Evolutionary conservation across 169 alveolate species (phyloP), one percentile per base, ranked within the genome.

Genomic region (Plasmodium blacklocki): DNA sequence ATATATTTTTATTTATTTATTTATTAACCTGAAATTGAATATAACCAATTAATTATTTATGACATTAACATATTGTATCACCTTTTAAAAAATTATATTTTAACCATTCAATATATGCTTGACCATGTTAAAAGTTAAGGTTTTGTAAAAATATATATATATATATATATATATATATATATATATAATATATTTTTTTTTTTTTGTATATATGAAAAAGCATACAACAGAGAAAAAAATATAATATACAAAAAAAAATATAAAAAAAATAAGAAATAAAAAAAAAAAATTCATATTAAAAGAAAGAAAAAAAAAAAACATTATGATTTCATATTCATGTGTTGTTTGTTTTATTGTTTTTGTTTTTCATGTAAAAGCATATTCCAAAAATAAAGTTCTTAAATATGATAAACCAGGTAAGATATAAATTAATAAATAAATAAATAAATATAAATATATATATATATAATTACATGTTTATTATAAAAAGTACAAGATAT

Each of bases 241-340:
- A 32, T 32, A 32, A 32, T 32, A 32, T 32, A 32, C 8, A 32
- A 32, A 32, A 32, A 32, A 32, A 32, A 18, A 74, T 8, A 21
- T 60, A 74, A 50, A 74, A 60, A 39, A 74, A 73, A 21, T 74
- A 62, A 23, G 43, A 60, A 18, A 62, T 74, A 15, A 73, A 52
- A 62, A 45, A 4, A 4, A 32, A 32, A 1, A 32, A 32, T 32
- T 32, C 8, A 32, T 32, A 32, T 32, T 32, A 23, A 23, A 23
- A 63, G 18, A 43, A 11, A 14, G 4, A 18, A 43, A 67, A 67
- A 5, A 8, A 70, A 70, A 6, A 70, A 43, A 12, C 39, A 71
- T 50, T 47, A 71, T 71, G 78, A 26, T 50, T 71, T 71, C 23
- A 1, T 71, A 18, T 26, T 50, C 52, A 9, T 47, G n/a, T 52